Evolutionary conservation across 2,329 filamentous ascomycete genomes (phyloP), one percentile per base, ranked within the genome.

Genomic region (Coniochaeta hoffmannii): DNA sequence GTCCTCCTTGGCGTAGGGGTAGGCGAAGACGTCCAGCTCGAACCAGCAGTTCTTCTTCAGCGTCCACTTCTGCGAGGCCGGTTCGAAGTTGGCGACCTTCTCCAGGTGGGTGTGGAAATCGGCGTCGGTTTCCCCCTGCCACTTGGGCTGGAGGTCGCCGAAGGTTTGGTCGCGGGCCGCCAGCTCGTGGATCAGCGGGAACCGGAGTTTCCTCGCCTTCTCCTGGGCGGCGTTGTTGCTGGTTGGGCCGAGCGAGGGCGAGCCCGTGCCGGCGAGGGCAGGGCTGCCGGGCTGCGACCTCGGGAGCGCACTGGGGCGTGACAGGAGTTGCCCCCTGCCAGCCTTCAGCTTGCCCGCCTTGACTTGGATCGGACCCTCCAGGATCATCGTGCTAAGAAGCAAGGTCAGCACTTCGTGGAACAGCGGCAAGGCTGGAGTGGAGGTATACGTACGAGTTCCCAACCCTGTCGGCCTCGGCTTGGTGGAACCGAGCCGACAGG

Each of bases 11-110:
- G 73, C 71, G 63, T 86, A 87, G 28, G 78, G 71, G 65, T 84
- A 85, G 56, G 76, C 78, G 76, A 80, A 87, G 22, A 85, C 80
- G 60, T 87, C 82, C 14, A 87, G 73, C 60, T 87, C 83, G 66
- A 79, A 85, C 77, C 79, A 87, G 59, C 76, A 81, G 24, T 73
- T 69, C 68, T 80, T 82, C 58, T 78, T 76, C 61, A 86, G 68
- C 32, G 72, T 68, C 76, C 79, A 87, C 60, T 75, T 82, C 58
- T 79, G 74, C 4, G 70, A 70, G 2, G 71, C 66, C 4, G 72
- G 59, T 56, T 78, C 73, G 54, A 76, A 75, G 56, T 80, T 77
- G 30, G 80, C 83, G 22, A 83, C 80, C 68, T 86, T 87, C 51
- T 79, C 73, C 12, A 87, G 67, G 1, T 77, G 77, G 3, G 70